Evolutionary conservation across 305 asterid genomes (phyloP).

Genomic region (Solanum hybrid): DNA sequence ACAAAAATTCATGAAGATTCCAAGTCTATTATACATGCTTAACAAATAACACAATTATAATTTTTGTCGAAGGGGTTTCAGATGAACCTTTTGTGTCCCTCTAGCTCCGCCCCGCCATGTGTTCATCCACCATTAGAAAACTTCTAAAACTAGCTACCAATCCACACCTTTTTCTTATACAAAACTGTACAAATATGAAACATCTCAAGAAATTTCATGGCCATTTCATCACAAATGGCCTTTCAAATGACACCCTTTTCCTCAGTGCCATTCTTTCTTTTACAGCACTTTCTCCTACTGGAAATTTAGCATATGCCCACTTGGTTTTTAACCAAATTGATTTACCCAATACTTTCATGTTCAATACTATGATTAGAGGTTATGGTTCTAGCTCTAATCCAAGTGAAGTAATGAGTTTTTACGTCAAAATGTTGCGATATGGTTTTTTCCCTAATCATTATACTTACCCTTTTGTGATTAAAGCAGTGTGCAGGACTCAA

Average conservation of each 20-base stretch:
- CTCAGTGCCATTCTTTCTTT: constrained; percentile 15
- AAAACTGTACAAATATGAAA: constrained; percentile 10
- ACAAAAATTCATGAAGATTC: neutral
- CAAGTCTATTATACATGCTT: neutral
- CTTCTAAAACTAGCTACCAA: constrained; percentile 3
- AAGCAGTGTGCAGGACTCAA: neutral
- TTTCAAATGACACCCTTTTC: neutral
- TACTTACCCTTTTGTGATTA: constrained; percentile 8
- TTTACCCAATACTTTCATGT: constrained; percentile 13
- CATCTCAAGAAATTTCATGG: constrained; percentile 7
- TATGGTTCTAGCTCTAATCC: constrained; percentile 3
- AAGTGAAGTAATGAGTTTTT: neutral
- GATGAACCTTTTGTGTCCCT: neutral
- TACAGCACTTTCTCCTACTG: constrained; percentile 8
- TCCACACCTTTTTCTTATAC: constrained; percentile 10
- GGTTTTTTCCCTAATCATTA: constrained; percentile 6
- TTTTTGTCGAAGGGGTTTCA: neutral
- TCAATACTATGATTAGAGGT: constrained; percentile 23
- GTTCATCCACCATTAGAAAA: neutral
- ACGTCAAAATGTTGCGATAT: neutral
- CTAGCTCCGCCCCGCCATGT: neutral
- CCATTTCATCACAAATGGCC: constrained; percentile 12
- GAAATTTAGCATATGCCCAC: constrained; percentile 11
- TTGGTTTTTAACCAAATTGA: constrained; percentile 8
- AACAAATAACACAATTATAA: neutral